phyloP scores from a whole-genome alignment of 2,329 filamentous ascomycete species.

The Stemphylium lycopersici region DNA sequence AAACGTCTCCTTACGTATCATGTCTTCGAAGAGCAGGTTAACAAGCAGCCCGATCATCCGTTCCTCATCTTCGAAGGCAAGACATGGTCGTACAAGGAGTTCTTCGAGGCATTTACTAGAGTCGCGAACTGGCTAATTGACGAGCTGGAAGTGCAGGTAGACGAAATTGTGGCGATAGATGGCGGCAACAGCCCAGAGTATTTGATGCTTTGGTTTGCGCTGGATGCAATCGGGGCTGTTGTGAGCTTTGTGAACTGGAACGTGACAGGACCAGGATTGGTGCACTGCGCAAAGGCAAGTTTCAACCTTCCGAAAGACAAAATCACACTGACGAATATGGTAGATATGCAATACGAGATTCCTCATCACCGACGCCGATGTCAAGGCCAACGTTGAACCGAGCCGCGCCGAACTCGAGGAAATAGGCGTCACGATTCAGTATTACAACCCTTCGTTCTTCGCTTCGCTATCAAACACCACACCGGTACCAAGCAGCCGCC shows the following conservation, averaged over 20 bases:
- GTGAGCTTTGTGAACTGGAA: slow-evolving; percentile 48
- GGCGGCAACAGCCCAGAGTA: slow-evolving; percentile 46
- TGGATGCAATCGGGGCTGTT: slow-evolving; percentile 43
- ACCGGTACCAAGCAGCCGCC: slow-evolving; percentile 33
- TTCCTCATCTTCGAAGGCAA: slow-evolving; percentile 48
- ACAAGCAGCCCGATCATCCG: slow-evolving; percentile 36
- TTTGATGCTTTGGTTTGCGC: slow-evolving; percentile 47
- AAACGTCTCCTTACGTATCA: slow-evolving; percentile 41
- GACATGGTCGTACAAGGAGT: slow-evolving; percentile 43
- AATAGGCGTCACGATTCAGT: slow-evolving; percentile 32
- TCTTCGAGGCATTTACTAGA: slow-evolving; percentile 34
- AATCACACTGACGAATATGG: slow-evolving; percentile 54
- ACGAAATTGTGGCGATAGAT: slow-evolving; percentile 46
- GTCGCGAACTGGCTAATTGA: slow-evolving; percentile 47
- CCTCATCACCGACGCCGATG: slow-evolving; percentile 53
- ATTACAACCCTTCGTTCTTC: slow-evolving; percentile 38
- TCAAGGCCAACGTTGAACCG: slow-evolving; percentile 55
- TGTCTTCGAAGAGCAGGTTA: slow-evolving; percentile 46
- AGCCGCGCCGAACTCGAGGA: slow-evolving; percentile 31
- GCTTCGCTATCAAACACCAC: slow-evolving; percentile 28
- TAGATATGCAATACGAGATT: slow-evolving; percentile 57
- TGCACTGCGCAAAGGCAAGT: slow-evolving; percentile 44
- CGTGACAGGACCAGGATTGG: slow-evolving; percentile 41
- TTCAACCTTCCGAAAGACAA: slow-evolving; percentile 36
- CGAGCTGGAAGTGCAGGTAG: slow-evolving; percentile 38